Evolutionary conservation across 1,284 basidiomycete genomes (phyloP).

Genomic region (Bondarzewia mesenterica): DNA sequence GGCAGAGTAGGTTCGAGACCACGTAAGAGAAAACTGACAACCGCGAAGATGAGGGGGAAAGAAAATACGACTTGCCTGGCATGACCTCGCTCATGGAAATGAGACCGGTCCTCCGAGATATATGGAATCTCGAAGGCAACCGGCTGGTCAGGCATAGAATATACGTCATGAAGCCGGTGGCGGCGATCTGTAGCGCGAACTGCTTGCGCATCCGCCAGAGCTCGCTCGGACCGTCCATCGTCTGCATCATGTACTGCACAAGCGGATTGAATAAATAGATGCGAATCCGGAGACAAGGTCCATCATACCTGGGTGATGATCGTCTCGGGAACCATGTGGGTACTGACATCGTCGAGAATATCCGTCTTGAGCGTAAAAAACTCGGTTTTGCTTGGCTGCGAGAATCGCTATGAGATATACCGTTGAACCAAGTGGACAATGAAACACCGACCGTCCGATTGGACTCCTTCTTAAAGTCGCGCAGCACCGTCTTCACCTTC

Average conservation of each 20-base stretch:
- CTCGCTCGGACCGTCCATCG: constrained; percentile 81
- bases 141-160: constrained; percentile 82
- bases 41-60: neutral
- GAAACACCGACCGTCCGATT: constrained; percentile 37
- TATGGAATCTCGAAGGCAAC: constrained; percentile 78
- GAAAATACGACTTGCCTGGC: constrained; percentile 50
- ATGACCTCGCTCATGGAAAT: constrained; percentile 89
- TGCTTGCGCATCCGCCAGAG: constrained; percentile 98
- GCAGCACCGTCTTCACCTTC: constrained; percentile 67
- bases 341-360: constrained; percentile 82
- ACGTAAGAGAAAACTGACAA: neutral
- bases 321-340: constrained; percentile 88
- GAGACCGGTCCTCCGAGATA: constrained; percentile 84
- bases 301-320: constrained; percentile 74
- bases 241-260: constrained; percentile 79
- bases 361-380: constrained; percentile 79
- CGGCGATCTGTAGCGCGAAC: constrained; percentile 86
- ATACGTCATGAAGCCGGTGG: constrained; percentile 91
- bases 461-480: constrained; percentile 46
- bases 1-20: too few relatives aligned
- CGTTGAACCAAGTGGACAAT: neutral
- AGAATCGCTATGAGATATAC: neutral
- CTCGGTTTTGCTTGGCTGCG: constrained; percentile 62
- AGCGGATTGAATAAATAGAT: neutral
- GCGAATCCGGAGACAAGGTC: neutral